Base-by-base conservation (phyloP, 2,329 filamentous ascomycete genomes). In the Beauveria asiatica region DNA sequence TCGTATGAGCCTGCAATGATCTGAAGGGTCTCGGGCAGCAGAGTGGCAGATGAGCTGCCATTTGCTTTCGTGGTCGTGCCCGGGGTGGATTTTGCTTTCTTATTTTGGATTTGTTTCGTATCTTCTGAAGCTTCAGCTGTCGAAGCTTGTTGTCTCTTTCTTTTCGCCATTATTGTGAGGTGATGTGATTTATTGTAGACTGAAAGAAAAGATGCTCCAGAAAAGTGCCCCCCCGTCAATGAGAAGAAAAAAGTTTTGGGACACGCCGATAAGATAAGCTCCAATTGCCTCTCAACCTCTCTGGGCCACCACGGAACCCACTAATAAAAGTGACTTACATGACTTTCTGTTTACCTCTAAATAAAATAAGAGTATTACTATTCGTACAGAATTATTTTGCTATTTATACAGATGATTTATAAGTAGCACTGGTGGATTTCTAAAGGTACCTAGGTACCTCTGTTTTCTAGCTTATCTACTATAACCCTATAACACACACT, bases 1-100 rank as follows among this genome's bases (percentile, higher is more conserved):
- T 99, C 94, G 75, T 99, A 99, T 57, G 92, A 97, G 52, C 94
- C 94, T 7, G 91, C 87, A 62, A 97, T 82, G 65, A 99, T 87
- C 73, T 97, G 94, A 62, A 97, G 80, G n/a, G 87, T 86, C 65
- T 84, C 74, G 48, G 72, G 45, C 51, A 64, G 65, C 63, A 61
- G 46, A 63, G 30, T 9, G 59, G 53, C 19, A 65, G 62, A 25
- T 62, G 63, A n/a, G 69, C 61, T 55, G 65, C 61, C 58, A 68
- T 69, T 25, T 64, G 55, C 52, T 44, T 55, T 60, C 13, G 44
- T 44, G 1, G 33, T 42, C 33, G 62, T 19, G 9, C 62, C 56
- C 21, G 64, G 44, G n/a, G 54, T 37, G 16, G 66, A 58, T 60
- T 72, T 73, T 21, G 68, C 58, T 61, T 74, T 74, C 57, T 77